A percentile compares a stretch with the other conserved stretches of the same genome.
Evolutionary conservation across 2,329 filamentous ascomycete genomes (phyloP).

Genomic region (Harringtonia aguacate): DNA sequence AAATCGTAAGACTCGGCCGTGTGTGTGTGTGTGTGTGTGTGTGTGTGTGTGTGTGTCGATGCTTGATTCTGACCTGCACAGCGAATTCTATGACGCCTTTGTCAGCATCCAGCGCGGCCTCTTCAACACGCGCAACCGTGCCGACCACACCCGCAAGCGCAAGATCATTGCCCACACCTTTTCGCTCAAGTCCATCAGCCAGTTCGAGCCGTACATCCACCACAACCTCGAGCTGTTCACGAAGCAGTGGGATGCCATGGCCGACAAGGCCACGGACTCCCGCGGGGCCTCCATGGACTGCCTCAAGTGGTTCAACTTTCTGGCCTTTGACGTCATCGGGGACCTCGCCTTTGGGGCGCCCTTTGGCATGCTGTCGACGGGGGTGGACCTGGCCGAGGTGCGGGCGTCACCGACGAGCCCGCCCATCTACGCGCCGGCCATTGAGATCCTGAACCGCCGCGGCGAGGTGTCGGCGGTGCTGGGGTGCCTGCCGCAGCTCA

Average conservation of each 20-base stretch:
- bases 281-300: conserved; percentile 58
- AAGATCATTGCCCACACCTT: conserved; percentile 86
- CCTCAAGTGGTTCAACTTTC: conserved; percentile 68
- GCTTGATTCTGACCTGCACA: conserved; percentile 20
- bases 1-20: conserved; percentile 61
- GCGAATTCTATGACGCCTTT: conserved; percentile 84
- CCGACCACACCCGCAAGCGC: conserved; percentile 77
- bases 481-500: conserved; percentile 62
- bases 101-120: conserved; percentile 77
- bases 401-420: conserved; percentile 46
- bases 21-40: conserved; percentile 10
- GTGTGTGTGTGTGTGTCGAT: not conserved
- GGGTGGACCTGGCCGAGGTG: conserved; percentile 67
- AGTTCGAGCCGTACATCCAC: conserved; percentile 87
- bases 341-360: conserved; percentile 62
- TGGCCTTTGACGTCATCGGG: conserved; percentile 44
- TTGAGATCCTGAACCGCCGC: conserved; percentile 79
- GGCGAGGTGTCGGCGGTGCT: conserved; percentile 78
- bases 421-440: conserved; percentile 63
- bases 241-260: conserved; percentile 58
- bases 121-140: conserved; percentile 79
- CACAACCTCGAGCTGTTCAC: conserved; percentile 66
- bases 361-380: conserved; percentile 73
- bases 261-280: conserved; percentile 28
- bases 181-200: conserved; percentile 64